A percentile compares a stretch with the other conserved stretches of the same genome.
Evolutionary conservation across 768 basidiomycete species (phyloP).

Genomic region (Russula sp.): DNA sequence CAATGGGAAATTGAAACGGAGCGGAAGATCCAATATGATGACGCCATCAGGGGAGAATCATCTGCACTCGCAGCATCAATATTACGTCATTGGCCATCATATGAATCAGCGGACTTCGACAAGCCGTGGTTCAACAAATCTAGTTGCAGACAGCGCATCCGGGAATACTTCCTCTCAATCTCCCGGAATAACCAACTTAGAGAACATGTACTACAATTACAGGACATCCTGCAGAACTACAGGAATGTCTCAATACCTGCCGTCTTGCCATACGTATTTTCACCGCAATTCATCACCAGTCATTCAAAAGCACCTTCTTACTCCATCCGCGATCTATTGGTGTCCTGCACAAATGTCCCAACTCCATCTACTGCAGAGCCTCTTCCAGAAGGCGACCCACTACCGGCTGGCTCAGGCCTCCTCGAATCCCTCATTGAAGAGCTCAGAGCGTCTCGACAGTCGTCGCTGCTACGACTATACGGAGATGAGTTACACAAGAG

Average conservation of each 20-base stretch:
- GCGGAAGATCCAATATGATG: neutral
- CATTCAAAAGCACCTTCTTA: neutral
- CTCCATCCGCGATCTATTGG: neutral
- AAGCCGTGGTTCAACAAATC: neutral
- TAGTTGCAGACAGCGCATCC: neutral
- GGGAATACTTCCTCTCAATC: neutral
- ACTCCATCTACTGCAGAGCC: neutral
- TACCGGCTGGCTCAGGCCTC: neutral
- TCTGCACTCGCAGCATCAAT: neutral
- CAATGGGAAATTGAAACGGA: neutral
- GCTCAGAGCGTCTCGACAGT: neutral
- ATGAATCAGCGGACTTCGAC: neutral
- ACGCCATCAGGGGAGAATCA: neutral
- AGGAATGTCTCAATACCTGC: neutral
- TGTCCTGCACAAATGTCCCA: neutral
- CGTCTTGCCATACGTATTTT: neutral
- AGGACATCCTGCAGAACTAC: neutral
- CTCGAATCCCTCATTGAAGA: slow-evolving; percentile 1
- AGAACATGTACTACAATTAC: slow-evolving; percentile 1
- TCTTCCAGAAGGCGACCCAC: neutral
- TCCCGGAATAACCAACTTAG: neutral
- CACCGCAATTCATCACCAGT: neutral
- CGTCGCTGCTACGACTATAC: neutral
- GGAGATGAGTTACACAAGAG: slow-evolving; percentile 6
- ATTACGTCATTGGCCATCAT: neutral